Conservation (phyloP, 106 monocot genomes). For the Dioscorea dumetorum region DNA sequence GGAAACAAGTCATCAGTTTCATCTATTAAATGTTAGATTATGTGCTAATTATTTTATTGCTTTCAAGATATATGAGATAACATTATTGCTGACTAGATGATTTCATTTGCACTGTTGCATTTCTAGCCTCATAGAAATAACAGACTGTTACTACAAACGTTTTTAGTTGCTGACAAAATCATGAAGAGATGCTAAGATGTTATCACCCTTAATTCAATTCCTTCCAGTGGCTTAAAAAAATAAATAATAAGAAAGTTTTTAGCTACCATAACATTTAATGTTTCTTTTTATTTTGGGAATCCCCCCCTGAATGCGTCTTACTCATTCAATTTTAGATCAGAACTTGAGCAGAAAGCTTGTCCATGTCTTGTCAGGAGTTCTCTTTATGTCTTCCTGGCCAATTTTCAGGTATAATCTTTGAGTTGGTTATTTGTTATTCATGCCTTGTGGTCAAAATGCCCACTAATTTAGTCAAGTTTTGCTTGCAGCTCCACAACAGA, state of each 20-base stretch:
- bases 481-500: conserved; percentile 49
- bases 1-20: neutral
- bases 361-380: conserved; percentile 84
- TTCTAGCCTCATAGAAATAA: neutral
- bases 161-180: neutral
- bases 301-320: conserved; percentile 7
- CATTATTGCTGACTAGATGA: neutral
- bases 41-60: neutral
- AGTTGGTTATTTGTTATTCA: neutral
- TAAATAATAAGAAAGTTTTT: neutral
- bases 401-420: conserved; percentile 65
- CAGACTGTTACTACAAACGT: neutral
- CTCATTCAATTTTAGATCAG: conserved; percentile 34
- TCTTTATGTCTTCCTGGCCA: conserved; percentile 88
- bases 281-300: neutral
- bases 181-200: too few relatives aligned
- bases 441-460: neutral
- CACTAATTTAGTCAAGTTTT: neutral
- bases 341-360: conserved; percentile 92
- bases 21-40: neutral
- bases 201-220: neutral
- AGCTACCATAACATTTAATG: neutral
- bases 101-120: neutral
- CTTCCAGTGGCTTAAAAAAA: neutral
- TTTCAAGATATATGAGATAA: neutral